Base-by-base conservation (phyloP, 208 protist species). In the Leptomonas pyrrhocoris region DNA sequence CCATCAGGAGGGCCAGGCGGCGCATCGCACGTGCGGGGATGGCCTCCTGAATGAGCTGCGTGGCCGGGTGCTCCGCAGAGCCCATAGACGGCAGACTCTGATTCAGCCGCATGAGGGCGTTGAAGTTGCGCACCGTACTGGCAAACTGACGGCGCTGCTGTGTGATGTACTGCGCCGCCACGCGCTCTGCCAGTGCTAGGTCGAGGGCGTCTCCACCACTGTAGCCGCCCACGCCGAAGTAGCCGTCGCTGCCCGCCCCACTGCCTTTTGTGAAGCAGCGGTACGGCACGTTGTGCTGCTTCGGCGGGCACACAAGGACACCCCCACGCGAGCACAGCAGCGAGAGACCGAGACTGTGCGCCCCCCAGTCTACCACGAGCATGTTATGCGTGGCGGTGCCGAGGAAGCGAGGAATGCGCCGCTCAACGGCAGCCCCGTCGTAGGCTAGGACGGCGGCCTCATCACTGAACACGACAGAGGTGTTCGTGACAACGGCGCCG, bases 321-420 rank as follows among this genome's bases (percentile, higher is more conserved):
- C 90, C 90, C 64, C 85, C 87, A 31, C 79, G 73, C 2, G 73
- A 73, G 51, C 70, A 77, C 51, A 90, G 74, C 43, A 84, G 43
- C 7, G 78, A 82, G 2, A 96, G 46, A 27, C 72, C 83, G 8
- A 96, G 77, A n/a, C 68, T 77, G 57, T 92, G 86, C 12, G 79
- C 84, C 16, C 91, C 91, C 91, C 91, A 96, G 79, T 94, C 86
- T 40, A 93, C 82, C 1, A 96, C 86, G 12, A 96, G 74, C 60
- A 96, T 79, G 56, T 82, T 84, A 25, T 66, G 74, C 36, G 71
- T 48, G 16, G 60, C 27, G 12, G 54, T 56, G 25, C 63, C 61
- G 27, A 68, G 57, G 38, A 78, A 71, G 57, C 55, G 55, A 62
- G 73, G 78, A 72, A 59, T 70, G 45, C 46, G n/a, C 8, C 50